Evolutionary conservation across 148 eudicot genomes (phyloP), one percentile per base, ranked within the genome.

Genomic region (Chenopodium berlandieri): DNA sequence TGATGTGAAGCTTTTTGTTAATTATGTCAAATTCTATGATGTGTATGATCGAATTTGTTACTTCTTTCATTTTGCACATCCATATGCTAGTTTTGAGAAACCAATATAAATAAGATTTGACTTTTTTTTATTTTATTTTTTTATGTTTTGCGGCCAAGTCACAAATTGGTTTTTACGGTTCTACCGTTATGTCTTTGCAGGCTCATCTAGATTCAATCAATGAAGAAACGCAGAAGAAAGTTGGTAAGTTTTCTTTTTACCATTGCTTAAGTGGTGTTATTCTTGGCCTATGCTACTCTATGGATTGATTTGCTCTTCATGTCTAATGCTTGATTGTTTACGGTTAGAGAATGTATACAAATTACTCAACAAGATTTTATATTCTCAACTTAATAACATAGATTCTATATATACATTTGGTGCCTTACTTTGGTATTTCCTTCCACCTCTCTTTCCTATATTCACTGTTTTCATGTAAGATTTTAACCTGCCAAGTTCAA

Each of bases 201-300:
- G 96, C 84, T 80, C 85, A 93, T 83, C 82, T 90, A 44, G 98
- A 95, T 86, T 83, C 92, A 76, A 64, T 77, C 83, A 86, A 77
- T 82, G 97, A 92, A 84, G 92, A 85, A 71, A 76, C 86, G 14
- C 79, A 87, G 20, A 84, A 89, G 77, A 90, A 85, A 86, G 81
- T 80, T 27, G 98, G 98, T 93, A 80, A 20, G 87, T 80, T 37
- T 73, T 80, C 82, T 73, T 84, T 66, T 79, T 34, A 68, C 48
- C 23, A 46, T n/a, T 46, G 52, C 80, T 82, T 25, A 22, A 30
- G 20, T 31, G 4, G 27, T 25, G 13, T 77, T 69, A 20, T 62
- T 62, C 74, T 17, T 14, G 8, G 2, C 69, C 20, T 47, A 58
- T 22, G 30, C 40, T 44, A 52, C 16, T 23, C 58, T 73, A 40